A percentile compares a stretch with the other conserved stretches of the same genome.
Evolutionary conservation across 768 basidiomycete genomes (phyloP).

Genomic region (Boletus bicolor): DNA sequence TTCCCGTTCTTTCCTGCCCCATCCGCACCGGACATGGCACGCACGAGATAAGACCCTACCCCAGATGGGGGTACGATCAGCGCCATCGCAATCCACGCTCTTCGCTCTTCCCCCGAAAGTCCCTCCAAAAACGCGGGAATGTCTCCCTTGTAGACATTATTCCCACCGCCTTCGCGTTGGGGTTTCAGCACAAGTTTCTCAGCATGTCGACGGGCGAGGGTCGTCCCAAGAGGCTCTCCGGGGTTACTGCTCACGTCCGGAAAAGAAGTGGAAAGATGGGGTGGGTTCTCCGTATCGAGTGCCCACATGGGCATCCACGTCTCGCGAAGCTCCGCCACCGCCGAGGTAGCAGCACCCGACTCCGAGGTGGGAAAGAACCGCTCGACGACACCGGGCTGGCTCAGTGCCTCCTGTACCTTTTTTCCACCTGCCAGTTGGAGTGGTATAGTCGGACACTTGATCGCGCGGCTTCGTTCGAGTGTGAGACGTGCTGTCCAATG

Average conservation of each 20-base stretch:
- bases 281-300: slow-evolving; percentile 37
- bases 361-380: slow-evolving; percentile 53
- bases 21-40: slow-evolving; percentile 45
- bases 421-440: slow-evolving; percentile 96
- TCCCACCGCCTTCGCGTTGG: slow-evolving; percentile 97
- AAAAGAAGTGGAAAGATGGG: background rate
- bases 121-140: slow-evolving; percentile 74
- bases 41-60: slow-evolving; percentile 69
- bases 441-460: slow-evolving; percentile 89
- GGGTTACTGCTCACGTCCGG: background rate
- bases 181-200: slow-evolving; percentile 84
- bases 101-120: slow-evolving; percentile 57
- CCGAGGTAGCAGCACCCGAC: slow-evolving; percentile 20
- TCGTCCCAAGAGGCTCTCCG: slow-evolving; percentile 21
- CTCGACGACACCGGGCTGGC: slow-evolving; percentile 69
- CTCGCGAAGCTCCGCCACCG: slow-evolving; percentile 50
- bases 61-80: slow-evolving; percentile 77
- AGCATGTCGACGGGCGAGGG: slow-evolving; percentile 31
- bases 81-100: slow-evolving; percentile 96
- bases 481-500: slow-evolving; percentile 73
- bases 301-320: slow-evolving; percentile 93
- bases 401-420: slow-evolving; percentile 89
- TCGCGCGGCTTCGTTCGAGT: slow-evolving; percentile 79
- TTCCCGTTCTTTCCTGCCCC: background rate
- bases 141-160: slow-evolving; percentile 85